Evolutionary conservation across 345 rosid genomes (phyloP), one percentile per base, ranked within the genome.

Genomic region (Isatis tinctoria): DNA sequence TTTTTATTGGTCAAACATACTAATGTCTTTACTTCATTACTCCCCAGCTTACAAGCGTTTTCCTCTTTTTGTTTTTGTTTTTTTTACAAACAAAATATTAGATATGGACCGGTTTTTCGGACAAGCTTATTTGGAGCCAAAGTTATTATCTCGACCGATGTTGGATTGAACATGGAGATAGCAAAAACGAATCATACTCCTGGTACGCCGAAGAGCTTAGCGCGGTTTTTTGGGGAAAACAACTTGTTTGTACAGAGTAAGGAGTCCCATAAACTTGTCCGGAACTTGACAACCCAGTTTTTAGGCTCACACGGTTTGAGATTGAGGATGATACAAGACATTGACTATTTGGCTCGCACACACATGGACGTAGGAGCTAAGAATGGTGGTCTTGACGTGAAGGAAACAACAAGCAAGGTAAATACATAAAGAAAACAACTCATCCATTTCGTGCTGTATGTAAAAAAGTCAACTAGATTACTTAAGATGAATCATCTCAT

Each of bases 81-180:
- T 45, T 11, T 24, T 51, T 52, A 6, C 58, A 52, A 52, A 52
- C 17, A n/a, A 6, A 4, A 36, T 20, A 54, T 64, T 8, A 74
- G 73, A 65, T 17, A 74, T 45, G 78, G 78, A 26, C 72, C 41
- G 11, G 7, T 74, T 22, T 74, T 74, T 9, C 66, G 72, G 41
- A 74, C 78, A 45, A 74, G 78, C 41, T 36, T 74, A 22, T 58
- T 74, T 36, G 78, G 78, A 33, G 20, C 5, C 41, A 74, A 66
- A 47, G 32, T 45, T 35, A 67, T 74, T 12, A 24, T 74, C 30
- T 66, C 72, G 5, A 37, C 39, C 13, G 78, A 65, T 36, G 33
- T 14, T 8, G 41, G 48, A 4, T 4, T 74, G 49, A 74, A 17
- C 40, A 52, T 64, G 56, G 65, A 73, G 47, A 52, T 72, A 1